A percentile compares a stretch with the other conserved stretches of the same genome.
These are phyloP conservation scores for Cryphonectria japonica DNA, from an alignment of 2,329 filamentous ascomycete species.

Conservation along the genomic window DNA sequence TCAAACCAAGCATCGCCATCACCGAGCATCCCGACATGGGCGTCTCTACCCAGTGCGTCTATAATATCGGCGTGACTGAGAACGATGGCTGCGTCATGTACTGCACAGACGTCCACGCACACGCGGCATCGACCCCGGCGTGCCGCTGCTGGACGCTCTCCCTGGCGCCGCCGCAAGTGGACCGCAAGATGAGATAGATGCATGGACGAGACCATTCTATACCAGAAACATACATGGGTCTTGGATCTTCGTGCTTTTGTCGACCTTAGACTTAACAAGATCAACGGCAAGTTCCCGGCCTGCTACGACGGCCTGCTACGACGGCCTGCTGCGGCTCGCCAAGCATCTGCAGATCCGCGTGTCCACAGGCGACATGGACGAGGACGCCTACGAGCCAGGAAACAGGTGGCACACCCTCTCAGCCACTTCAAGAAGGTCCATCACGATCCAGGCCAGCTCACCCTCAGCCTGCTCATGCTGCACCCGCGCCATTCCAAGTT, in stretches of 20 bases:
- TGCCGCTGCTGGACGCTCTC: neutral
- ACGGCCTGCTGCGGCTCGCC: neutral
- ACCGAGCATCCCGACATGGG: neutral
- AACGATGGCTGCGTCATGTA: neutral
- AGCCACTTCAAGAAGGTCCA: neutral
- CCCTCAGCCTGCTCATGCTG: neutral
- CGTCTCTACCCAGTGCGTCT: neutral
- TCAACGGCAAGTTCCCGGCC: neutral
- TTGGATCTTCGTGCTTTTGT: neutral
- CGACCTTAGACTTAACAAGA: neutral
- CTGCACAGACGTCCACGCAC: neutral
- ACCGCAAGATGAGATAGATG: slow-evolving; percentile 7
- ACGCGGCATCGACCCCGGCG: neutral
- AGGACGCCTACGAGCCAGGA: neutral
- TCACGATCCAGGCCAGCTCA: slow-evolving; percentile 2
- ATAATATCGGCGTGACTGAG: neutral
- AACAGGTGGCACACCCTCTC: neutral
- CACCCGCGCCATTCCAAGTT: neutral
- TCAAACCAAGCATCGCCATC: neutral
- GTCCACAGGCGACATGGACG: neutral
- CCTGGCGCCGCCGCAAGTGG: neutral
- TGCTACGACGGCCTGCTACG: neutral
- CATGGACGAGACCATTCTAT: neutral
- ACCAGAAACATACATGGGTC: slow-evolving; percentile 1
- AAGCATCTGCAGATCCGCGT: slow-evolving; percentile 4